Conservation (phyloP, 73 alveolate species). For the Symbiodinium pilosum region DNA sequence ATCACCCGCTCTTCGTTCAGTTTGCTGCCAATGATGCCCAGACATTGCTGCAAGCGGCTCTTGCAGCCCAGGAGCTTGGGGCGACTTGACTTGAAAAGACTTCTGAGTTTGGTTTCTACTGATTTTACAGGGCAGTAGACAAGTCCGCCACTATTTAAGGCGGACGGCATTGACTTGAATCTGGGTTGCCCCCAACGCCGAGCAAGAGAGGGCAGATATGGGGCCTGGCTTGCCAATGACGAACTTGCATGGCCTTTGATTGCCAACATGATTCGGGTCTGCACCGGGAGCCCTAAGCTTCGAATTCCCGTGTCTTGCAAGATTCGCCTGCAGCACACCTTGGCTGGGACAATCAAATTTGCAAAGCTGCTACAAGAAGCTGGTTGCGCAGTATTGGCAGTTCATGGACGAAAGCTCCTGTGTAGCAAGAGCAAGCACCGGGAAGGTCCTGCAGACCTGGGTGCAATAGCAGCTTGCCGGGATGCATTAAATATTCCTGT, state of each 20-base stretch:
- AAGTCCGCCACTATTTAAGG: neutral
- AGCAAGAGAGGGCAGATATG: constrained; percentile 72
- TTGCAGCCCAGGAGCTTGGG: constrained; percentile 55
- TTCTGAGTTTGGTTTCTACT: neutral
- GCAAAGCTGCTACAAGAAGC: constrained; percentile 45
- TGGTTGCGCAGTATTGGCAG: constrained; percentile 60
- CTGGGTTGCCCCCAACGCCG: constrained; percentile 87
- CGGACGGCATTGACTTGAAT: constrained; percentile 58
- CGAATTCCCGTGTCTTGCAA: constrained; percentile 43
- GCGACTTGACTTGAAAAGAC: neutral
- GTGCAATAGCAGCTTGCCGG: constrained; percentile 61
- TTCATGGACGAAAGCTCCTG: constrained; percentile 64
- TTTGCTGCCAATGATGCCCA: constrained; percentile 59
- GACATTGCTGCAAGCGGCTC: constrained; percentile 25
- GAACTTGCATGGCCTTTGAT: constrained; percentile 40
- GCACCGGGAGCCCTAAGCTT: constrained; percentile 20
- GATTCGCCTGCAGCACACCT: constrained; percentile 77
- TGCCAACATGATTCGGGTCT: constrained; percentile 32
- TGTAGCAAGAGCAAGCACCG: constrained; percentile 87
- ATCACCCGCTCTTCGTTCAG: constrained; percentile 69
- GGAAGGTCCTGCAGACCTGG: constrained; percentile 80
- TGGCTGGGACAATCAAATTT: constrained; percentile 69
- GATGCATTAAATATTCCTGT: constrained; percentile 36
- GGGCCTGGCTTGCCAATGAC: constrained; percentile 92
- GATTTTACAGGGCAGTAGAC: neutral